phyloP scores from a whole-genome alignment of 768 basidiomycete genomes.

The Suillus paluster region DNA sequence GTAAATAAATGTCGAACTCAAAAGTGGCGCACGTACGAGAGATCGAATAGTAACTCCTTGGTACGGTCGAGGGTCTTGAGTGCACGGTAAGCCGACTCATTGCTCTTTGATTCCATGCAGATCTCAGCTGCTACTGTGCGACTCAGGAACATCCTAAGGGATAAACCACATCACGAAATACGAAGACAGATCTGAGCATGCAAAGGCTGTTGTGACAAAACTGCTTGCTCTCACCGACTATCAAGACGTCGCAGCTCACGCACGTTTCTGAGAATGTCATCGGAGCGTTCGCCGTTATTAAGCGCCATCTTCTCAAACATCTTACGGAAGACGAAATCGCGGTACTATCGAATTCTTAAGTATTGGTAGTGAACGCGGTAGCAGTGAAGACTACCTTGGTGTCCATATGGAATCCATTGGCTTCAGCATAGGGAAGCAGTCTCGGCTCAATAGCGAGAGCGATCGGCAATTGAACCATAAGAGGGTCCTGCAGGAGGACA shows the following conservation, averaged over 20 bases:
- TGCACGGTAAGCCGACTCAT: constrained; percentile 70
- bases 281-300: constrained; percentile 54
- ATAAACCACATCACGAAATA: background rate
- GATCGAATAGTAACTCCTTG: constrained; percentile 68
- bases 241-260: constrained; percentile 74
- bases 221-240: constrained; percentile 50
- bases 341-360: constrained; percentile 53
- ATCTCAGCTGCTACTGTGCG: constrained; percentile 84
- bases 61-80: constrained; percentile 69
- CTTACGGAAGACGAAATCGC: constrained; percentile 85
- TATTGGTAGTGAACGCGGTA: constrained; percentile 3
- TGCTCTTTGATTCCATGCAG: constrained; percentile 79
- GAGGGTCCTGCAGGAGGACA: constrained; percentile 59
- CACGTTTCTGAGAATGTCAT: constrained; percentile 72
- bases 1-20: background rate
- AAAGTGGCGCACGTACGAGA: constrained; percentile 51
- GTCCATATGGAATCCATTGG: constrained; percentile 81
- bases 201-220: background rate
- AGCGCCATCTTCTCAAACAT: constrained; percentile 69
- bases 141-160: constrained; percentile 74
- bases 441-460: constrained; percentile 78
- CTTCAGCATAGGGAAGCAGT: constrained; percentile 69
- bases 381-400: constrained; percentile 54
- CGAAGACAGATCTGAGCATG: constrained; percentile 10
- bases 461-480: constrained; percentile 78